Percentiles rank a stretch among this genome's conserved stretches.
Evolutionary conservation across 2,329 filamentous ascomycete genomes (phyloP).

Genomic region (Venturia nashicola): DNA sequence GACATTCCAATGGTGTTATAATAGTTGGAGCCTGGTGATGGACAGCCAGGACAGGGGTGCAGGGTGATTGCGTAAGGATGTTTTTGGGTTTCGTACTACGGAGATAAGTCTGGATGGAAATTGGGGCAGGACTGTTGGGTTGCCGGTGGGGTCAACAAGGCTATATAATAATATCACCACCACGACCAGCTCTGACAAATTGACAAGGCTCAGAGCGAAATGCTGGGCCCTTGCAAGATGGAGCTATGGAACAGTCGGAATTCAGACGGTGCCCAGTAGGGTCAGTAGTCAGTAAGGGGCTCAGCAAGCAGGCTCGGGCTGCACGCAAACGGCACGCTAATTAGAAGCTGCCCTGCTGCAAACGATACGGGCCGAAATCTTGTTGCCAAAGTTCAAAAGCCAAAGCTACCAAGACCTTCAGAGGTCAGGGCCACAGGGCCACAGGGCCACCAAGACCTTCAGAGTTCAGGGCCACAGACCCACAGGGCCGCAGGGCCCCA

Average conservation of each 20-base stretch:
- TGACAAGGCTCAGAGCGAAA: neutral
- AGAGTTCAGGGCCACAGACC: too few species aligned
- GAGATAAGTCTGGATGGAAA: neutral
- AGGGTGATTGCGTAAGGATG: neutral
- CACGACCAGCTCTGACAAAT: neutral
- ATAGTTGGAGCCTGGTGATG: neutral
- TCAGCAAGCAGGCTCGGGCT: neutral
- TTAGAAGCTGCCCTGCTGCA: too few species aligned
- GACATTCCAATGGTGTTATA: neutral
- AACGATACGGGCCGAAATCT: neutral
- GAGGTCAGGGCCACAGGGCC: too few species aligned
- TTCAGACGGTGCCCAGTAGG: neutral
- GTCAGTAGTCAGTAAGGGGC: neutral
- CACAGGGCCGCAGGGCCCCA: too few species aligned
- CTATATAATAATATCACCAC: neutral
- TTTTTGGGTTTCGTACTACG: neutral
- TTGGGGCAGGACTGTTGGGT: neutral
- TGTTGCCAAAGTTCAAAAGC: too few species aligned
- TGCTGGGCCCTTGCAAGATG: neutral
- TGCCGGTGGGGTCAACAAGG: neutral
- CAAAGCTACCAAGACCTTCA: too few species aligned
- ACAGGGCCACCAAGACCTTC: too few species aligned
- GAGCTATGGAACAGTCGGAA: neutral
- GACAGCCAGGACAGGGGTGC: neutral
- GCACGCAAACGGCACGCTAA: neutral